Percentiles rank a stretch among this genome's conserved stretches.
phyloP scores from a whole-genome alignment of 1,139 yeast genomes.

The Petasospora fabianii region DNA sequence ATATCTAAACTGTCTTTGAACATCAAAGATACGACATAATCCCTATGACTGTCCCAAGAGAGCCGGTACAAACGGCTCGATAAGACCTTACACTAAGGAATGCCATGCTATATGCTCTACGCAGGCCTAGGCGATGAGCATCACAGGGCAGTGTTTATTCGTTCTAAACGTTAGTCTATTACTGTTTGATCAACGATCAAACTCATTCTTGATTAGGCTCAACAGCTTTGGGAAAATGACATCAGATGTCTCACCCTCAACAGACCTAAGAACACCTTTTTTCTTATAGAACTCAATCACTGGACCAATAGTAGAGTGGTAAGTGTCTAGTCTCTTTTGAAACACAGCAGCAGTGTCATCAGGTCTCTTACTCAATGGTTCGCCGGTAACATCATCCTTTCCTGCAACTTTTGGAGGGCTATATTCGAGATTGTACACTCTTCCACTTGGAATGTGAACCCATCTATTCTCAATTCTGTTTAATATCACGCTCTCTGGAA shows the following conservation, averaged over 20 bases:
- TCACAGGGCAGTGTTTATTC: no score
- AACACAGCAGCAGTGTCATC: constrained; percentile 79
- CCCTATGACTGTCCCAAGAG: no score
- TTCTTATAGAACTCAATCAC: constrained; percentile 56
- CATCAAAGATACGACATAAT: no score
- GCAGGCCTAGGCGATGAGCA: no score
- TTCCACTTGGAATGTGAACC: constrained; percentile 80
- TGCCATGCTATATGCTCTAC: no score
- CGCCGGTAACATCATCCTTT: constrained; percentile 85
- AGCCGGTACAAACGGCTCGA: no score
- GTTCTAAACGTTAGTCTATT: no score
- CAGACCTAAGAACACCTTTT: constrained; percentile 50
- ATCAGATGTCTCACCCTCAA: constrained; percentile 80
- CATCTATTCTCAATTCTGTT: constrained; percentile 81
- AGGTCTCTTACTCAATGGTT: constrained; percentile 68
- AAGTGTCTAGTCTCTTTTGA: constrained; percentile 59
- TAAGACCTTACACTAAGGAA: no score
- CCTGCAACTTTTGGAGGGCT: constrained; percentile 86
- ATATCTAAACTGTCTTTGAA: no score
- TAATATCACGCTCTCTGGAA: constrained; percentile 74
- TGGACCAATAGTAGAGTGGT: constrained; percentile 58
- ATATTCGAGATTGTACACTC: constrained; percentile 80
- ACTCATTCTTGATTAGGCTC: constrained; percentile 34
- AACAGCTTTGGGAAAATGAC: constrained; percentile 71
- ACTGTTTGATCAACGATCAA: constrained; percentile 1